These are phyloP conservation scores for Xerocomus brunneocitrinus DNA, from an alignment of 768 basidiomycete species.

Conservation along the genomic window DNA sequence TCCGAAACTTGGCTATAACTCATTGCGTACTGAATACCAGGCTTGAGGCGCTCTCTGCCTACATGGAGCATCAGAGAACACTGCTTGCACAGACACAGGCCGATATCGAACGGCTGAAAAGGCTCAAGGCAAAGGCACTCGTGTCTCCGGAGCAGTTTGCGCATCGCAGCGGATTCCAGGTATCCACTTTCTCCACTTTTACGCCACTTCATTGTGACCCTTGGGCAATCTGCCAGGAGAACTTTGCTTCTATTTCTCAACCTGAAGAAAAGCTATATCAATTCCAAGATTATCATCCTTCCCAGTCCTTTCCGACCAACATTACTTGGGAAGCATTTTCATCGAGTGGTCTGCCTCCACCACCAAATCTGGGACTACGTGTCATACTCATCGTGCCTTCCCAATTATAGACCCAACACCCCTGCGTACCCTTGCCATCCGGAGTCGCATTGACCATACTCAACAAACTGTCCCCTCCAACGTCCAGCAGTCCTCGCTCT, in stretches of 20 bases:
- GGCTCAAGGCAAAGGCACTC: slow-evolving; percentile 38
- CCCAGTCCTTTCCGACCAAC: slow-evolving; percentile 38
- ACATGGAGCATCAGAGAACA: slow-evolving; percentile 56
- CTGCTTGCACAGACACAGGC: slow-evolving; percentile 56
- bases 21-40: slow-evolving; percentile 8
- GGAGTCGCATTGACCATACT: slow-evolving; percentile 34
- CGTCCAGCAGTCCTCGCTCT: slow-evolving; percentile 43
- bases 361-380: not conserved
- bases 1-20: not conserved
- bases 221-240: not conserved
- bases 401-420: slow-evolving; percentile 46
- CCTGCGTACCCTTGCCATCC: slow-evolving; percentile 44
- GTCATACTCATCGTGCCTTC: slow-evolving; percentile 8
- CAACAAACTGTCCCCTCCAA: slow-evolving; percentile 37
- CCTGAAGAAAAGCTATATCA: slow-evolving; percentile 41
- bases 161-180: slow-evolving; percentile 33
- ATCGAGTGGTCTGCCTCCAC: slow-evolving; percentile 43
- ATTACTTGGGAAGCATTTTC: slow-evolving; percentile 63
- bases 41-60: slow-evolving; percentile 59
- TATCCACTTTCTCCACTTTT: slow-evolving; percentile 14
- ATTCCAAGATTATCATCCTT: slow-evolving; percentile 40
- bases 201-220: slow-evolving; percentile 21
- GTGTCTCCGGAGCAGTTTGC: slow-evolving; percentile 33
- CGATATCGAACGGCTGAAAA: slow-evolving; percentile 56
- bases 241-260: slow-evolving; percentile 8